Base-by-base conservation (phyloP, 495 filamentous ascomycete genomes). In the Staphylotrichum longicolle region DNA sequence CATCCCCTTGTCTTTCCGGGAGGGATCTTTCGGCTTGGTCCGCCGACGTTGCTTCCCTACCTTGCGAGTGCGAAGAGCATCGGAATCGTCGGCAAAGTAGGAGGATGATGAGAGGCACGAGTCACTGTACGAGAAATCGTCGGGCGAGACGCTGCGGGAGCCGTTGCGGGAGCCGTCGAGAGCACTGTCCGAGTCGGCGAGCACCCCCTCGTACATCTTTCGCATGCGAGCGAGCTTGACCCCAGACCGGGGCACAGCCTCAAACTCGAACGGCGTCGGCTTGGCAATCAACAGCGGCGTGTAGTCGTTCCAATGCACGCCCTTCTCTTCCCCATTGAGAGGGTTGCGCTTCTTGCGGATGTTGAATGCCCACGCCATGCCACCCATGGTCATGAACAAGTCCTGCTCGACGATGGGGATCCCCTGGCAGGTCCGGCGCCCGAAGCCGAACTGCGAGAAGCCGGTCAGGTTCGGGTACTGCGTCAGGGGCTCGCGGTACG, bases 401-500 rank as follows among this genome's bases (percentile, higher is more conserved):
- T 84, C 81, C 62, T 81, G 79, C 49, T 82, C 78, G 7, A 82
- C 83, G 56, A 86, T 74, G 35, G 77, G 76, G 37, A 80, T 65
- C 5, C 85, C 85, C 54, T 83, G 82, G 70, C 85, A 88, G 6
- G 77, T 80, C 30, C 85, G 79, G 2, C 82, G 77, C 1, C 85
- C 86, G 68, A 82, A 86, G 3, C 86, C 85, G 66, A 87, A 87
- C 50, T 81, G 77, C 33, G 78, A 82, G 67, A 75, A 80, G 54
- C 80, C 79, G 30, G 73, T 66, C 9, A 86, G 81, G 60, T 79
- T 86, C 5, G 83, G 83, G 65, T 80, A 77, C 35, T 74, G 37
- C 0, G 78, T 77, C 3, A 86, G 70, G 0, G 84, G 83, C 57
- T 80, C 82, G 53, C 77, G 76, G 69, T 80, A 86, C 3, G 82